Base-by-base conservation (phyloP, 108 stramenopile species). In the Cyclotella cryptica region DNA sequence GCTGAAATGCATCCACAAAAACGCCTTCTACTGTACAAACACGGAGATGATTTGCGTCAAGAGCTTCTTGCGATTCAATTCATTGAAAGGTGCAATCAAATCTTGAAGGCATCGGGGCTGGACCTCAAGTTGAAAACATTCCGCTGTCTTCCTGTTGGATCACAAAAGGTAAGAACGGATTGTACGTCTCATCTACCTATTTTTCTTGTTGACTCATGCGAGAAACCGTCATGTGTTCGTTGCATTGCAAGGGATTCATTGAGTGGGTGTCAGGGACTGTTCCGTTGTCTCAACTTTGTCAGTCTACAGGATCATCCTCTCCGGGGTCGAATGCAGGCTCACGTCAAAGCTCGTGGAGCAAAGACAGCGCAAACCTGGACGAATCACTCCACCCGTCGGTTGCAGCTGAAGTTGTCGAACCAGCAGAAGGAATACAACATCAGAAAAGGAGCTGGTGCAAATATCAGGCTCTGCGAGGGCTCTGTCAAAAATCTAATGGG, bases 241-340 rank as follows among this genome's bases (percentile, higher is more conserved):
- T 35, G 2, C 83, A 87, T 6, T 35, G 6, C 35, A 35, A 35
- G 45, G 95, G 95, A 21, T 96, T 96, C 70, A 87, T 96, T 43
- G 95, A 96, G 81, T 93, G 95, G 95, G 84, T 96, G 15, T 75
- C 84, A 45, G 95, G 95, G 14, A 89, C 91, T 53, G 83, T 93
- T 15, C 91, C 92, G 10, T 76, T 96, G 1, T 88, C 87, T n/a
- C 91, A 93, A 72, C 88, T 96, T 49, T 96, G 92, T 54, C 87
- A 90, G 53, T 72, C 87, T 3, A 72, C 81, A 68, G 79, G 62
- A 0, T 74, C 71, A 42, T 69, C 75, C 5, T 35, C 57, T 10
- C 63, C 81, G 41, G 88, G 80, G 46, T 88, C 89, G 15, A 75
- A 83, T 61, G 67, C 78, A 19, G 86, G 61, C 62, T 77, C 58